Evolutionary conservation across 106 monocot species (phyloP).

Genomic region (Xerophyta viscosa): DNA sequence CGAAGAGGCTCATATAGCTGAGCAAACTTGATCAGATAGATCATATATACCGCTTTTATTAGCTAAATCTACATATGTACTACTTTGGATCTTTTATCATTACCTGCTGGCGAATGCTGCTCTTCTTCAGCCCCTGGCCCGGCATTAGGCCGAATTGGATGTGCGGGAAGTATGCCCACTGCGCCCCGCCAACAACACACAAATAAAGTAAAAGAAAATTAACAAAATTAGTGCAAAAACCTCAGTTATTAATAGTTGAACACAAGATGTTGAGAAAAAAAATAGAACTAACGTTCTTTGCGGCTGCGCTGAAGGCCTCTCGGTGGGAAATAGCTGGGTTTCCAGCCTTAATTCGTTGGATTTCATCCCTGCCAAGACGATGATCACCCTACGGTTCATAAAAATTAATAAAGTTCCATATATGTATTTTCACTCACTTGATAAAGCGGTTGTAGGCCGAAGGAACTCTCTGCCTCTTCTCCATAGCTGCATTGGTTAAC

Average conservation of each 20-base stretch:
- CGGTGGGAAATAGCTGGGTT: constrained; percentile 98
- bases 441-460: constrained; percentile 99
- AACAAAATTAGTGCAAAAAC: not conserved
- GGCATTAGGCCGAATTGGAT: constrained; percentile 98
- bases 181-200: not conserved
- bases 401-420: not conserved
- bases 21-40: too few species aligned
- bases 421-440: constrained; percentile 57
- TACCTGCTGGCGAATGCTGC: constrained; percentile 68
- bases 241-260: constrained; percentile 7
- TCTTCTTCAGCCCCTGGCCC: constrained; percentile 77
- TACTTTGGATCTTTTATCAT: not conserved
- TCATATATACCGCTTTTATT: not conserved
- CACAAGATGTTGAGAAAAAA: too few species aligned
- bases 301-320: constrained; percentile 99
- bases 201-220: too few species aligned
- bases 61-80: not conserved
- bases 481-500: constrained; percentile 50
- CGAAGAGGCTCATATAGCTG: too few species aligned
- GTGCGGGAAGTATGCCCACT: constrained; percentile 99
- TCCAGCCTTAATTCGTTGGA: constrained; percentile 98
- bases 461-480: constrained; percentile 99
- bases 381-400: not conserved
- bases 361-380: constrained; percentile 76
- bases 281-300: constrained; percentile 69